Evolutionary conservation across 345 rosid species (phyloP).

Genomic region (Salix koriyanagi): DNA sequence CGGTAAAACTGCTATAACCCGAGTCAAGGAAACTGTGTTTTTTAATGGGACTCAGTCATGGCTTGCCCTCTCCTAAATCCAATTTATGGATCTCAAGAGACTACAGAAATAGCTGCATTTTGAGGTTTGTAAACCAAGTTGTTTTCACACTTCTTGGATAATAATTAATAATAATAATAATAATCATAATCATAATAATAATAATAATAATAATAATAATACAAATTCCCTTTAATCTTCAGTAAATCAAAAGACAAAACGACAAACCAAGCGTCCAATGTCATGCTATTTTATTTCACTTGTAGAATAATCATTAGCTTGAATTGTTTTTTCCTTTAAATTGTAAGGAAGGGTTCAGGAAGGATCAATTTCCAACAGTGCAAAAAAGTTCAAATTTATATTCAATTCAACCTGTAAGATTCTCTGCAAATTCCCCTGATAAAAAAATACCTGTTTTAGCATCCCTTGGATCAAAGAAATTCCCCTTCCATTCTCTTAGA

Average conservation of each 20-base stretch:
- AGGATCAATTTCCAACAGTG: conserved; percentile 27
- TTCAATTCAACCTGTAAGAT: conserved; percentile 19
- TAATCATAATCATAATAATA: not conserved
- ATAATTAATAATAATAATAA: not conserved
- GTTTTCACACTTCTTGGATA: conserved; percentile 17
- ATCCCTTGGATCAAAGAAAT: conserved; percentile 25
- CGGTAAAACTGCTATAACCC: not conserved
- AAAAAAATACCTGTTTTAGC: conserved; percentile 4
- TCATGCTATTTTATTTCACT: conserved; percentile 9
- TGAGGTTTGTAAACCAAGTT: conserved; percentile 21
- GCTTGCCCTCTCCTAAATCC: conserved; percentile 25
- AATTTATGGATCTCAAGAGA: conserved; percentile 31
- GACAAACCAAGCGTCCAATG: conserved; percentile 46
- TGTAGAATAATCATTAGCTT: conserved; percentile 1
- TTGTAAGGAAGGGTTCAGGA: not conserved
- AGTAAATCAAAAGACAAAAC: conserved; percentile 26
- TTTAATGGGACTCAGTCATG: conserved; percentile 4
- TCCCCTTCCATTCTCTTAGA: conserved; percentile 29
- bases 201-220: too few species aligned
- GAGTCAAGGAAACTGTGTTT: conserved; percentile 9
- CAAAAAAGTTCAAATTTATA: conserved; percentile 22
- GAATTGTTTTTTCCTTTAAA: conserved; percentile 20
- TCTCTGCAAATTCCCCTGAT: conserved; percentile 11
- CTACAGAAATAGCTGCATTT: conserved; percentile 17
- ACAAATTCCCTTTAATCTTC: conserved; percentile 4